These are phyloP conservation scores for Wickerhamiella qilinensis DNA, from an alignment of 805 yeast genomes.

Conservation along the genomic window DNA sequence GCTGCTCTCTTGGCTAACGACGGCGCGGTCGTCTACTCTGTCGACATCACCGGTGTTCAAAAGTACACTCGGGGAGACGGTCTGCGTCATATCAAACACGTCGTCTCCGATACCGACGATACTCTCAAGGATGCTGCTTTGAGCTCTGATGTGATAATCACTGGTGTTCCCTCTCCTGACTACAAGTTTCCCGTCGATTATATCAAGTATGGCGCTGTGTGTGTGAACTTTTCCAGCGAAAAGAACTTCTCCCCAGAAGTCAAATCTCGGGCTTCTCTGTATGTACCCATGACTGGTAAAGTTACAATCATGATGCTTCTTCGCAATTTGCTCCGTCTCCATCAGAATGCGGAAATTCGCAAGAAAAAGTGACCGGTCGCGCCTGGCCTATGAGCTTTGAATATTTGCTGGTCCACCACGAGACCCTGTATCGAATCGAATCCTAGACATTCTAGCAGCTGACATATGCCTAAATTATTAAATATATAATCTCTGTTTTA, in stretches of 20 bases:
- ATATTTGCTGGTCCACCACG: too few species aligned
- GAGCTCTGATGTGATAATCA: conserved; percentile 77
- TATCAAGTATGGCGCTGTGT: conserved; percentile 76
- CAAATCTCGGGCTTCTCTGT: conserved; percentile 72
- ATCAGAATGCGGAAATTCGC: conserved; percentile 38
- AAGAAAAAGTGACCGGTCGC: conserved; percentile 2
- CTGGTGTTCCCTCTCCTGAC: conserved; percentile 77
- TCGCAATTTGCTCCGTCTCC: conserved; percentile 71
- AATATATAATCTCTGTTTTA: too few species aligned
- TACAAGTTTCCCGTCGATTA: conserved; percentile 78
- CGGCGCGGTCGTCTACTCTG: conserved; percentile 92
- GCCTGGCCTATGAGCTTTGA: too few species aligned
- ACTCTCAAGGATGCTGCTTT: conserved; percentile 50
- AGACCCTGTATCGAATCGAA: too few species aligned
- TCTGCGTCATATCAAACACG: conserved; percentile 62
- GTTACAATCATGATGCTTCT: conserved; percentile 91
- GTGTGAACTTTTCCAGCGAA: conserved; percentile 76
- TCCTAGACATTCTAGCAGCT: too few species aligned
- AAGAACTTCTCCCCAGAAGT: conserved; percentile 72
- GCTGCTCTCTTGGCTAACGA: conserved; percentile 94
- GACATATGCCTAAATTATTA: background rate
- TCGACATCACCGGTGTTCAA: conserved; percentile 74
- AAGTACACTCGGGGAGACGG: conserved; percentile 91
- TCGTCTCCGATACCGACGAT: conserved; percentile 41
- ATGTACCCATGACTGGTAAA: conserved; percentile 92